phyloP scores from a whole-genome alignment of 2,329 filamentous ascomycete species.

The Colletotrichum godetiae region DNA sequence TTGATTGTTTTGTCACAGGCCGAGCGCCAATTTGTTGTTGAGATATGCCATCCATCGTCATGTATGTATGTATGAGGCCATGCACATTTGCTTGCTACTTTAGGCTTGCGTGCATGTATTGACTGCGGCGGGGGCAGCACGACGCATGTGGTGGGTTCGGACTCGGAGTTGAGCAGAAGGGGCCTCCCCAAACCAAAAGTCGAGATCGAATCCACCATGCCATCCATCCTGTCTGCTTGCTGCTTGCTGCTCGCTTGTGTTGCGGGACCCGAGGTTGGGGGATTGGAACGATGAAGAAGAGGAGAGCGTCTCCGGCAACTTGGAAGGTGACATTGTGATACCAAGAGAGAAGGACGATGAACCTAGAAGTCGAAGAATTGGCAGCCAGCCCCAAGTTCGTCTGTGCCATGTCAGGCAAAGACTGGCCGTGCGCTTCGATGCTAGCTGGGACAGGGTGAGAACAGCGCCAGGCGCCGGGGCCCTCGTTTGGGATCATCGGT shows the following conservation, averaged over 20 bases:
- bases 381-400: slow-evolving; percentile 3
- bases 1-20: slow-evolving; percentile 2
- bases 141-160: slow-evolving; percentile 1
- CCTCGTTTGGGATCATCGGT: slow-evolving; percentile 30
- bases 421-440: slow-evolving; percentile 21
- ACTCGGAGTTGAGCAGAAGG: not conserved
- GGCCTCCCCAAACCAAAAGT: not conserved
- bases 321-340: slow-evolving; percentile 33
- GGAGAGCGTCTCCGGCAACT: slow-evolving; percentile 9
- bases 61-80: slow-evolving; percentile 27
- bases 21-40: slow-evolving; percentile 8
- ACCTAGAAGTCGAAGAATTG: slow-evolving; percentile 8
- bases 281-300: slow-evolving; percentile 17
- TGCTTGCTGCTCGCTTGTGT: slow-evolving; percentile 41
- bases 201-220: not conserved
- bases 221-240: slow-evolving; percentile 43
- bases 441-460: slow-evolving; percentile 23
- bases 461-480: slow-evolving; percentile 21
- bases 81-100: slow-evolving; percentile 14
- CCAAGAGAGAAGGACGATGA: slow-evolving; percentile 12
- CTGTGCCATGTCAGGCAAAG: slow-evolving; percentile 30
- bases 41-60: slow-evolving; percentile 2
- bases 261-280: slow-evolving; percentile 33
- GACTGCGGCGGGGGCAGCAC: slow-evolving; percentile 10
- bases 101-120: slow-evolving; percentile 11